Evolutionary conservation across 2,329 filamentous ascomycete genomes (phyloP).

Genomic region (Cephalotrichum gorgonifer): DNA sequence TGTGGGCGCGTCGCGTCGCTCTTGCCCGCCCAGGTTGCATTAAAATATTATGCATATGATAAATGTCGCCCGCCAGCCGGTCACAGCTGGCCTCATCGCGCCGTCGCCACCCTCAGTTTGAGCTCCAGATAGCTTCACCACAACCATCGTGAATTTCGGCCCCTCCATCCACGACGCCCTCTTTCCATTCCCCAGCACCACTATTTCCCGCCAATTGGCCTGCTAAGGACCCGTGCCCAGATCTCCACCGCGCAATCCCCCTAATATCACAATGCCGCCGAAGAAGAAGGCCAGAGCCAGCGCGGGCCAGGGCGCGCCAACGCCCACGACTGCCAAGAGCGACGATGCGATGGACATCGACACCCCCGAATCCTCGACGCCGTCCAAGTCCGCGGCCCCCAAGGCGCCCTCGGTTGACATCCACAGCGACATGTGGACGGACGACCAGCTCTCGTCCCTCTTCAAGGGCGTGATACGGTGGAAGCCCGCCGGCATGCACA

Average conservation of each 20-base stretch:
- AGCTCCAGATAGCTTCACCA: background rate
- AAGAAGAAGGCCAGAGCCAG: conserved; percentile 54
- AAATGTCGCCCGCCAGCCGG: background rate
- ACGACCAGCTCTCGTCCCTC: conserved; percentile 86
- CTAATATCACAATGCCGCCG: conserved; percentile 46
- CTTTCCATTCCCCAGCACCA: background rate
- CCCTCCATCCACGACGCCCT: background rate
- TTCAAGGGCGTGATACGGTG: conserved; percentile 88
- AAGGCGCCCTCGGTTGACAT: conserved; percentile 2
- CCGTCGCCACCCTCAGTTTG: background rate
- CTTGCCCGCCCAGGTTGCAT: background rate
- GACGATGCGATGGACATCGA: conserved; percentile 53
- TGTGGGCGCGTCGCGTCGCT: conserved; percentile 3
- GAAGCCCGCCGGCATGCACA: conserved; percentile 98
- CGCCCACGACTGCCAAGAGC: conserved; percentile 41
- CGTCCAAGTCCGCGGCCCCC: background rate
- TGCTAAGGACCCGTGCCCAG: background rate
- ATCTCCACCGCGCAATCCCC: background rate
- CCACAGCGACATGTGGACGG: conserved; percentile 55
- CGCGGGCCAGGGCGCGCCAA: conserved; percentile 40
- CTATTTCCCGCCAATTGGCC: background rate
- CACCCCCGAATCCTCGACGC: conserved; percentile 26
- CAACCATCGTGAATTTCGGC: background rate
- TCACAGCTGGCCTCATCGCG: background rate
- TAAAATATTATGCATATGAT: background rate